Evolutionary conservation across 2,329 filamentous ascomycete species (phyloP), one percentile per base, ranked within the genome.

Genomic region (Pyrenochaeta sp.): DNA sequence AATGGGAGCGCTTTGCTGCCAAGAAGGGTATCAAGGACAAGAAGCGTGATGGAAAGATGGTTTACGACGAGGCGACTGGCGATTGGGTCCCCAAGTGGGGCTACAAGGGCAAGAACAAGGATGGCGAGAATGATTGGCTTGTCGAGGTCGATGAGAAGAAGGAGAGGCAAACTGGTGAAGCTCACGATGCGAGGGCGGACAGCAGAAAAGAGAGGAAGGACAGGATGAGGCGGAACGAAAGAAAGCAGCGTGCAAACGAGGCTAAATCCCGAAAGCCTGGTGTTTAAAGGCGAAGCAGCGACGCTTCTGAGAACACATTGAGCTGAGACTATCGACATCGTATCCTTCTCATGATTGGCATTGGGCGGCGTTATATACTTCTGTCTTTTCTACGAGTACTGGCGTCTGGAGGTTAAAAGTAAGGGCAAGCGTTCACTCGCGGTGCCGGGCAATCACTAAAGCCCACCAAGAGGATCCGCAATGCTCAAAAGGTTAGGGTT

Each of bases 11-110:
- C 65, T 99, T 99, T 77, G 94, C 94, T 31, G 88, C 86, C 72
- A 96, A 96, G 84, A 96, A 96, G 81, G 94, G 94, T 42, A 97
- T 99, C 76, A 89, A 88, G 77, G 85, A 86, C 74, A 96, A 92
- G 82, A 88, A 84, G 57, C 84, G 88, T 57, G 90, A 94, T 68
- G 81, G 84, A 71, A 88, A 96, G 76, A 76, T 92, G 61, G 84
- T 87, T 43, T 97, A 87, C 72, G 90, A 97, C 72, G 89, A 96
- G 73, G 84, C 81, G 46, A 88, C 78, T 21, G 88, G 89, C 55
- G 89, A 94, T 70, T 97, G 91, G 90, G 88, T 90, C 68, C 87
- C 89, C 52, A 92, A 91, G 74, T 99, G 93, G 90, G 94, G 94
- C 1, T 96, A 94, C 77, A 88, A 93, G 77, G 92, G 88, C 49